Base-by-base conservation (phyloP, 208 protist genomes). In the Leishmania gerbilli region DNA sequence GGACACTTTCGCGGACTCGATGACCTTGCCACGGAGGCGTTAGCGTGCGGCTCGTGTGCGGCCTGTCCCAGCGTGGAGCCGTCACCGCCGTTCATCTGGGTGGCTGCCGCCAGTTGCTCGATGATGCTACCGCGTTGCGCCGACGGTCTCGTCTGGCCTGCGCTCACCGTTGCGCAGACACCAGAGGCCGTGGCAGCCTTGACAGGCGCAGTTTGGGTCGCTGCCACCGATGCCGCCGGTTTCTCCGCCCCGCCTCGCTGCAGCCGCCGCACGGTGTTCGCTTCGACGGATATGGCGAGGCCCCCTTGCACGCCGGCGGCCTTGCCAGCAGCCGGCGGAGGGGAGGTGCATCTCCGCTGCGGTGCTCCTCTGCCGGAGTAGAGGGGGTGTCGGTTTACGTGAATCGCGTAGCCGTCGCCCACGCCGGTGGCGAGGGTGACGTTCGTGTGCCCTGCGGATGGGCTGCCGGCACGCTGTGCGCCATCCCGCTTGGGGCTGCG, bases 241-340 rank as follows among this genome's bases (percentile, higher is more conserved):
- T n/a, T 58, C 5, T 9, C 71, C 49, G 53, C 9, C 27, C 15
- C 51, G 15, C 40, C 2, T 8, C 40, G 17, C 45, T 71, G 76
- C 60, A 85, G 58, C 17, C 64, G 47, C 19, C 77, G 77, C 9
- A 82, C 82, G 53, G 82, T 85, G 64, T 62, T 79, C 31, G 79
- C 69, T 17, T 81, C 82, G 0, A 67, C 31, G 4, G 82, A 81
- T 40, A 85, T 85, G 37, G 76, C 34, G n/a, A 85, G 64, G 40
- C 7, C 67, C 24, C 24, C 74, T 68, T 62, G 74, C 55, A 34
- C 56, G 8, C 55, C 74, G n/a, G 74, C 40, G 74, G 37, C 19
- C 40, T 40, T 65, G 53, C 6, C 19, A 8, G 60, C 58, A 15
- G 27, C 42, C 1, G 45, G 40, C 17, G 62, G 45, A 40, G 58